Evolutionary conservation across 345 rosid species (phyloP), one percentile per base, ranked within the genome.

Genomic region (Populus deltoides): DNA sequence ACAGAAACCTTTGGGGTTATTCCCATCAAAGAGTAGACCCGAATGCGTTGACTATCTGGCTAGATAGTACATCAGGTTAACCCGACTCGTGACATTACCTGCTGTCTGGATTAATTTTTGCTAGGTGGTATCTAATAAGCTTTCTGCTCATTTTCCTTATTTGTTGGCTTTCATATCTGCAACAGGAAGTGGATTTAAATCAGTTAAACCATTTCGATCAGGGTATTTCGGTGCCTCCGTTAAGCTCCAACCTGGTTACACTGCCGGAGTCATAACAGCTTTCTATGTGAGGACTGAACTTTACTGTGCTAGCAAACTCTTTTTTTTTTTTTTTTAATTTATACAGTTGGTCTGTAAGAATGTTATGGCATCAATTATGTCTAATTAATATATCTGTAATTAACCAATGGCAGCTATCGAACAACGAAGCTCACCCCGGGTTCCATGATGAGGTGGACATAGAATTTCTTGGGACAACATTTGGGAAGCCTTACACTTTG

Each of bases 181-280:
- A 36, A 15, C 83, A 85, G 99, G 99, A 80, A 96, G 99, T 82
- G 99, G 99, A 71, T 96, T 96, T 80, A 93, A 96, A 82, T 96
- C 99, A 9, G 89, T 90, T 18, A 88, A 85, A 67, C 91, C 98
- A 61, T 96, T 92, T 72, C 92, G 93, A 72, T 93, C 98, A 38
- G 97, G 99, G 9, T 93, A 93, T 81, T 96, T 96, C 79, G 98
- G 94, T 49, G 94, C 98, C 11, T 87, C 92, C 69, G 88, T 96
- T 70, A 92, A 89, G 83, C 90, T 96, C 69, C 99, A 96, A 45
- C 87, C 95, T 27, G 99, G 99, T 9, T 96, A 96, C 82, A 92
- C 97, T 29, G 99, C 98, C 2, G 99, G 99, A 70, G 99, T 96
- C 68, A 93, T 93, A 43, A 96, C 97, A 79, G 87, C 99, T 66